Evolutionary conservation across 2,329 filamentous ascomycete species (phyloP).

Genomic region (Neonectria hederae): DNA sequence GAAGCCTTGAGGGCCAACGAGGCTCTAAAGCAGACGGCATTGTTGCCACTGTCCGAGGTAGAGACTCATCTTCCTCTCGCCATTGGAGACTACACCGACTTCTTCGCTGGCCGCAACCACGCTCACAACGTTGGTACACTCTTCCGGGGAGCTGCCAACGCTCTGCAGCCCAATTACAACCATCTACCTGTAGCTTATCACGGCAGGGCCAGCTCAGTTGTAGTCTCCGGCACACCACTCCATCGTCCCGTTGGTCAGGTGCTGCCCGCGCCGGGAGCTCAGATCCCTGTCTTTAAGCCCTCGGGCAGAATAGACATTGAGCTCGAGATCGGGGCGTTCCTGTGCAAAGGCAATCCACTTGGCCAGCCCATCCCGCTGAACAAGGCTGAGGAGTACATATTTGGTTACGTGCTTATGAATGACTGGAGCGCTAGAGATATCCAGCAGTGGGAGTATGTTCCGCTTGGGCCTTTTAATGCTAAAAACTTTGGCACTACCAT

Average conservation of each 20-base stretch:
- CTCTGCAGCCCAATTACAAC: constrained; percentile 82
- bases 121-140: constrained; percentile 75
- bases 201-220: constrained; percentile 78
- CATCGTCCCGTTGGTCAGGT: constrained; percentile 79
- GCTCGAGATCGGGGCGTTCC: constrained; percentile 79
- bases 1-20: constrained; percentile 49
- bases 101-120: constrained; percentile 82
- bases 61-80: constrained; percentile 76
- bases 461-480: constrained; percentile 69
- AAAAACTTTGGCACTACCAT: constrained; percentile 70
- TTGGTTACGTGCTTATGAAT: constrained; percentile 73
- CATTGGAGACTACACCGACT: constrained; percentile 87
- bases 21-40: constrained; percentile 40
- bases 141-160: constrained; percentile 77
- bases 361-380: constrained; percentile 71
- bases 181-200: constrained; percentile 85
- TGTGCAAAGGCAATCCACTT: constrained; percentile 72
- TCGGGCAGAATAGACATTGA: constrained; percentile 76
- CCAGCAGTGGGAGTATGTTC: constrained; percentile 68
- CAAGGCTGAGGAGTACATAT: constrained; percentile 74
- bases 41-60: constrained; percentile 54
- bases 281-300: constrained; percentile 65
- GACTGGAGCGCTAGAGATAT: constrained; percentile 73
- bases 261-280: constrained; percentile 57
- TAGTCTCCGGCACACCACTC: constrained; percentile 78